Evolutionary conservation across 257 asterid genomes (phyloP), one percentile per base, ranked within the genome.

Genomic region (Solanum rostratum): DNA sequence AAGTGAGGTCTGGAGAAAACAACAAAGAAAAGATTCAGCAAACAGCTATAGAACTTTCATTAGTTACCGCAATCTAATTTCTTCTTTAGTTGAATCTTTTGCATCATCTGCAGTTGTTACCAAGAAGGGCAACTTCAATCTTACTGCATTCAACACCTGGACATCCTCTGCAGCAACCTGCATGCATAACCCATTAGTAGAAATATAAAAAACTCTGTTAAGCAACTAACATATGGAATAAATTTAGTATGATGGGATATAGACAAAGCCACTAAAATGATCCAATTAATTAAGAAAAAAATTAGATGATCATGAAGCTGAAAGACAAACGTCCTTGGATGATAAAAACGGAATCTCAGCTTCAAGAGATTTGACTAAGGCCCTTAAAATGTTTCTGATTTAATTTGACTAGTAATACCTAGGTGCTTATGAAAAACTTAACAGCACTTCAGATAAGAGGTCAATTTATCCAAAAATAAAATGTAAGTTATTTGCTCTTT

Each of bases 141-240:
- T 92, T 88, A 97, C 99, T 6, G 94, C 89, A 90, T 97, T 95
- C 91, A 97, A 83, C 82, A 97, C 91, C 79, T 87, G 86, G 82
- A 93, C 98, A 87, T 89, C 89, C 89, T 95, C 97, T 54, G 95
- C 99, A 62, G 95, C 92, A 79, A 95, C 96, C 98, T 97, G 92
- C 73, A 89, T 70, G 55, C 63, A 85, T 57, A 88, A 84, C 43
- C 83, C 87, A 87, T 59, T 69, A 66, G 79, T 33, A 27, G 63
- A 78, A 50, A 83, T 68, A 68, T 52, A 30, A 24, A 66, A 19
- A 6, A 49, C 41, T 30, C 50, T 50, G 63, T 52, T 39, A 20
- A 78, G 46, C 59, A 27, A 29, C 45, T 50, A 6, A 46, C 27
- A 50, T 78, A 16, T 50, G 2, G 59, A 49, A 41, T 55, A 39